Conservation (phyloP, 179 eudicot species). For the Dionaea muscipula region DNA sequence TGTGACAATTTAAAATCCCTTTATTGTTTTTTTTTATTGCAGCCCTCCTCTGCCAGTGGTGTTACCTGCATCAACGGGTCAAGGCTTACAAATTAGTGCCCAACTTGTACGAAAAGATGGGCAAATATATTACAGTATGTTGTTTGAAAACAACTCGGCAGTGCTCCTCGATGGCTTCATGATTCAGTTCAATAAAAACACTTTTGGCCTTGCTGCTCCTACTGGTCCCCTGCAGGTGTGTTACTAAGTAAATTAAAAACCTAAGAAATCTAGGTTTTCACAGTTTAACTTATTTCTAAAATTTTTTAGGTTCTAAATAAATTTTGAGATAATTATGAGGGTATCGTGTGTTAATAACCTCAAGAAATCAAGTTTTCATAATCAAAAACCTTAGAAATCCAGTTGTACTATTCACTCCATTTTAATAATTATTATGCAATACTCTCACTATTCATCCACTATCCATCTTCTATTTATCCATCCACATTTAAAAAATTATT, state of each 20-base stretch:
- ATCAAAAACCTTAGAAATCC: no score
- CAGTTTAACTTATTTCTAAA: no score
- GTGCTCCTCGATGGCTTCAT: constrained; percentile 75
- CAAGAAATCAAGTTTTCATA: no score
- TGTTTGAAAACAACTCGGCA: constrained; percentile 70
- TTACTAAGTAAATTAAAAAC: no score
- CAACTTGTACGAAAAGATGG: constrained; percentile 82
- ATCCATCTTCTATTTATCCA: not conserved
- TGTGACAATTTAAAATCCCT: not conserved
- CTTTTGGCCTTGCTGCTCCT: constrained; percentile 79
- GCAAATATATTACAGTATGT: constrained; percentile 68
- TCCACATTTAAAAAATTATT: no score
- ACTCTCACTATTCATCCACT: no score
- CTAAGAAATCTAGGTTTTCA: no score
- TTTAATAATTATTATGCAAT: no score
- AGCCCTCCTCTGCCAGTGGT: constrained; percentile 83
- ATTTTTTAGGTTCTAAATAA: no score
- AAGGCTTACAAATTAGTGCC: constrained; percentile 90
- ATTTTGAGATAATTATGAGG: no score
- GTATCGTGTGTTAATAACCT: no score
- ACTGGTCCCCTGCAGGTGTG: constrained; percentile 80
- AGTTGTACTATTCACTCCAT: no score
- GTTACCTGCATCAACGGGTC: constrained; percentile 68
- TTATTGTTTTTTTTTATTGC: constrained; percentile 11
- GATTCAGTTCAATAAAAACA: constrained; percentile 95